Evolutionary conservation across 306 rosid species (phyloP), one percentile per base, ranked within the genome.

Genomic region (Echinosophora koreensis): DNA sequence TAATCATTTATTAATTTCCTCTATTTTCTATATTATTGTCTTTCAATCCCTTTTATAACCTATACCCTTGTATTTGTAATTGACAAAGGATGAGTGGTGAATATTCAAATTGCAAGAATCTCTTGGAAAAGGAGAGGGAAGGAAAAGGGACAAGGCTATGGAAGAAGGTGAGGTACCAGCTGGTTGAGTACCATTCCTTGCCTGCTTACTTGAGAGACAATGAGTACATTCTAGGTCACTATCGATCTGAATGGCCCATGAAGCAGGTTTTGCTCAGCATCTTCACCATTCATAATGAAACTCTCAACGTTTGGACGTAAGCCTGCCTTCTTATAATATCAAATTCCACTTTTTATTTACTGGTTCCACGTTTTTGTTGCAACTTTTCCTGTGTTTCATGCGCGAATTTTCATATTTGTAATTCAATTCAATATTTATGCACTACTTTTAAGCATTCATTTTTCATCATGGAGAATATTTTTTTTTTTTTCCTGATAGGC

Each of bases 291-390:
- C 99, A 95, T 75, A 95, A 95, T 42, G 99, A 95, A 87, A 95
- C 99, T 8, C 93, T 95, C 28, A 95, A 95, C 18, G 97, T 95
- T 85, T 95, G 99, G 99, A 92, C 99, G 97, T 95, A 89, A 89
- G 97, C 4, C 46, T 72, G 95, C 8, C 47, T 76, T 71, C 69
- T 13, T 5, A 10, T 15, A 30, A 30, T 30, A 4, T 10, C 49
- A 32, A 34, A 14, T 62, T 38, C 17, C 16, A 13, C 44, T 4
- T 72, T 39, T 30, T 22, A 22, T 22, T 22, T 22, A 22, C 22
- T 22, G 22, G 1, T 22, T 22, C 22, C 22, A n/a, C n/a, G n/a
- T n/a, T 22, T 22, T 22, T 22, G 22, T 22, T 22, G 1, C 22
- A 0, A 22, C 22, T 22, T 22, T 22, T 72, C 28, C 5, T 17